Base-by-base conservation (phyloP, 768 basidiomycete genomes). In the Ramaria sp. region DNA sequence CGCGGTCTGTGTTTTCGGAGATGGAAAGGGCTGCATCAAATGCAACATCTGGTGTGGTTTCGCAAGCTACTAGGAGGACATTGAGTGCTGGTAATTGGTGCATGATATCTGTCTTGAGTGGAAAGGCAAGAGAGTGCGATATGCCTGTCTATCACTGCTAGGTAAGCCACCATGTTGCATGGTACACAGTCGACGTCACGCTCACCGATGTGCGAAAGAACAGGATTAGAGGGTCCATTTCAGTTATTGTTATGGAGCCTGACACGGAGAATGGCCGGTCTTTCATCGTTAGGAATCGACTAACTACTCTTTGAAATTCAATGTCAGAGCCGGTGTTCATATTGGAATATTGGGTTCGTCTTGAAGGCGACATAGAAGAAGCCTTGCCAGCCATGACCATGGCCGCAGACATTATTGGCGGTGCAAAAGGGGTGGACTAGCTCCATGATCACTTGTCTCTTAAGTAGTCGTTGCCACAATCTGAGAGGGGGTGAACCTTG, bases 171-270 rank as follows among this genome's bases (percentile, higher is more conserved):
- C 24, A 20, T 17, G 31, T 3, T 24, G 17, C 48, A 15, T 17
- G 17, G 19, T 17, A 1, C 48, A 7, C 24, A 17, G 17, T 7
- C 24, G 24, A 27, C 22, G 9, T 34, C 15, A 7, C 19, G 67
- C 76, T 42, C 61, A 83, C 88, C 78, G 86, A 85, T 41, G 86
- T 81, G 20, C 88, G 77, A 72, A 91, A 91, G 73, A 90, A 90
- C 53, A 91, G 70, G 12, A 81, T 78, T 38, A 88, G 70, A 59
- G 78, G 78, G 3, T 80, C 74, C 17, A 83, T 78, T 11, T 56
- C 55, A 68, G 88, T 86, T 41, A 88, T 70, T 7, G 83, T 83
- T 48, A 89, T 83, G 33, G 82, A 74, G 0, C 88, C 88, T 11
- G 78, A 79, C 12, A 82, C 76, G 1, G 81, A 76, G 66, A 84